Conservation (phyloP, 2,329 filamentous ascomycete species). For the Xylaria hypoxylon region DNA sequence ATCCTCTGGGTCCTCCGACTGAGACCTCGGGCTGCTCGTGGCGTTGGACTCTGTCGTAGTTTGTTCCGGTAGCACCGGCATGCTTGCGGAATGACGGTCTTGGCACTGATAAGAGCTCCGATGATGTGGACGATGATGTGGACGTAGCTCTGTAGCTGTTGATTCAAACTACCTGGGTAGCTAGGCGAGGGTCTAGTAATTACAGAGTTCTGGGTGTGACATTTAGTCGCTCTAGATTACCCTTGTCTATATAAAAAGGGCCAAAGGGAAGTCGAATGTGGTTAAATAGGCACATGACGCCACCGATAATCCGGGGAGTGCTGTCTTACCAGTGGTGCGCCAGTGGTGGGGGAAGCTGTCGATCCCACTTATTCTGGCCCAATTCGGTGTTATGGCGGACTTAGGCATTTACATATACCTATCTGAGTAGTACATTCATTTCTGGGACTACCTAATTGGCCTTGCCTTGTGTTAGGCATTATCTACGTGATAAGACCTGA, state of each 20-base stretch:
- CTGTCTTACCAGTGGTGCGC: too few species aligned
- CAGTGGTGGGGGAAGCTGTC: slow-evolving; percentile 21
- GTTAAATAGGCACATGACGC: slow-evolving; percentile 42
- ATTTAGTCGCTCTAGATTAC: not conserved
- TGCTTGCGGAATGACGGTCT: slow-evolving; percentile 22
- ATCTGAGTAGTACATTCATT: too few species aligned
- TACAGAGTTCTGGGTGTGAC: not conserved
- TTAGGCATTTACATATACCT: slow-evolving; percentile 29
- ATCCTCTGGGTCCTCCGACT: slow-evolving; percentile 40
- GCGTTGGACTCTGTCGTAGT: slow-evolving; percentile 9
- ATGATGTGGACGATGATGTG: not conserved
- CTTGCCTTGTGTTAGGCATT: too few species aligned
- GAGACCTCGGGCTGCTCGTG: slow-evolving; percentile 44
- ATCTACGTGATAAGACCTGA: too few species aligned
- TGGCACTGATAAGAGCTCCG: slow-evolving; percentile 29
- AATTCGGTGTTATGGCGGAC: slow-evolving; percentile 39
- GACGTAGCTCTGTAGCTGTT: not conserved
- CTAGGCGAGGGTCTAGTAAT: slow-evolving; percentile 1
- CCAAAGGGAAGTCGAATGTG: slow-evolving; percentile 11
- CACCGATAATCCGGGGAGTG: slow-evolving; percentile 33
- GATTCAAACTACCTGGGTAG: not conserved
- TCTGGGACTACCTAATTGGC: too few species aligned
- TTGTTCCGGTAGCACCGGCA: slow-evolving; percentile 28
- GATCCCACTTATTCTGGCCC: not conserved
- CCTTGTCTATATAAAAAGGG: not conserved